Conservation (phyloP, 495 filamentous ascomycete genomes). For the Aspergillus sparsus region DNA sequence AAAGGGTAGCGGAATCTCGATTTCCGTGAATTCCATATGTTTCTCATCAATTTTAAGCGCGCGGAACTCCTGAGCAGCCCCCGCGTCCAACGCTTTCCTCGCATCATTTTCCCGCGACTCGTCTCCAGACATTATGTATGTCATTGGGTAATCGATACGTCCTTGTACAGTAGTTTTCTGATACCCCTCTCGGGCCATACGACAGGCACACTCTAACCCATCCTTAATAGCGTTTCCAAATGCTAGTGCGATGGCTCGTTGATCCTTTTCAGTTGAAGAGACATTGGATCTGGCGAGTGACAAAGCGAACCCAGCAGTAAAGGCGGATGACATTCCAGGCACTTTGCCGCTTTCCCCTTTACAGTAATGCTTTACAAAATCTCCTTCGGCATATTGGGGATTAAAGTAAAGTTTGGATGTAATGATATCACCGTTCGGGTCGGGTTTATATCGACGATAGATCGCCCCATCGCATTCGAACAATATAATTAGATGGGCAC, state of each 20-base stretch:
- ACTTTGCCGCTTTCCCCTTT: not conserved
- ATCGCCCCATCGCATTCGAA: conserved; percentile 1
- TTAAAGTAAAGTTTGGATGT: conserved; percentile 2
- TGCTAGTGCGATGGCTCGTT: not conserved
- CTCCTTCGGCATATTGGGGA: not conserved
- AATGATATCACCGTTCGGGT: not conserved
- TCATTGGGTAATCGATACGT: conserved; percentile 5
- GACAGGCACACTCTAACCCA: conserved; percentile 3
- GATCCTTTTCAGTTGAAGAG: not conserved
- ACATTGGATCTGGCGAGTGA: not conserved
- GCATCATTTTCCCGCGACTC: not conserved
- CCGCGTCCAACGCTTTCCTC: not conserved
- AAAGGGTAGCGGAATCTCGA: not conserved
- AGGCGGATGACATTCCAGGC: conserved; percentile 1
- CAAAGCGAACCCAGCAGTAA: conserved; percentile 2
- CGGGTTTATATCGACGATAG: not conserved
- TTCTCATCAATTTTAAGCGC: not conserved
- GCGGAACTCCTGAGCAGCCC: not conserved
- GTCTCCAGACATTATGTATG: conserved; percentile 1
- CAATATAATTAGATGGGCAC: conserved; percentile 2
- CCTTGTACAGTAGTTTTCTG: not conserved
- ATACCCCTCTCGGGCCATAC: conserved; percentile 1
- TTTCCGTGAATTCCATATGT: conserved; percentile 3
- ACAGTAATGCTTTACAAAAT: not conserved
- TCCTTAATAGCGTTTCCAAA: not conserved